Percentiles rank a stretch among this genome's conserved stretches.
Evolutionary conservation across 2,329 filamentous ascomycete species (phyloP).

Genomic region (Fusarium torreyae): DNA sequence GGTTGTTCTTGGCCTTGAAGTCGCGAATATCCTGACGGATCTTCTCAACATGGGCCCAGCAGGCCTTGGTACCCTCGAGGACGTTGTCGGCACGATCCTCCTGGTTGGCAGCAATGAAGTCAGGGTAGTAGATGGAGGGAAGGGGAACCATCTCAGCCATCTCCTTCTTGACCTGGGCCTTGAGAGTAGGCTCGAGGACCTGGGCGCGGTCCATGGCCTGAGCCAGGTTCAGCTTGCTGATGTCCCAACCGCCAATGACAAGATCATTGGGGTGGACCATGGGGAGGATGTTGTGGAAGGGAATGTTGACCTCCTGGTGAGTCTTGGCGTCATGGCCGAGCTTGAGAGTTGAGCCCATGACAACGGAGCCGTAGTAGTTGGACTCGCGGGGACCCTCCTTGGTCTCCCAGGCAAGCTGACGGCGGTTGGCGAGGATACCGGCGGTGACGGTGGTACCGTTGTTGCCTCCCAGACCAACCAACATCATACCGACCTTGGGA

Average conservation of each 20-base stretch:
- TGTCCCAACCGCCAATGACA: conserved; percentile 97
- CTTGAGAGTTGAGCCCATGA: conserved; percentile 98
- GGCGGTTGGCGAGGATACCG: conserved; percentile 96
- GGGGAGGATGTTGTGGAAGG: conserved; percentile 92
- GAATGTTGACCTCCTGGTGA: conserved; percentile 92
- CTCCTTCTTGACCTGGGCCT: conserved; percentile 91
- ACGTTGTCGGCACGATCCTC: conserved; percentile 96
- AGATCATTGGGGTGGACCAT: conserved; percentile 99
- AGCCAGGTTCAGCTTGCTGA: conserved; percentile 90
- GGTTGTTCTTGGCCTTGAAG: conserved; percentile 87
- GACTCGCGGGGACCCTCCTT: conserved; percentile 87
- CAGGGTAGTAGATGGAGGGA: conserved; percentile 97
- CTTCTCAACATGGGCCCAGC: conserved; percentile 89
- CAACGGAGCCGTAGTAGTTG: conserved; percentile 98
- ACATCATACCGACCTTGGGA: conserved; percentile 95
- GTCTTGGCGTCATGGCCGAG: conserved; percentile 90
- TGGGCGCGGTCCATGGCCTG: conserved; percentile 95
- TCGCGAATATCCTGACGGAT: conserved; percentile 94
- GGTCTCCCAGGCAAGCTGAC: conserved; percentile 89
- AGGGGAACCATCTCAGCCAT: conserved; percentile 91
- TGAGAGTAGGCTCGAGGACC: conserved; percentile 95
- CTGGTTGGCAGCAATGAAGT: conserved; percentile 99
- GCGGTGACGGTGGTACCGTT: conserved; percentile 98
- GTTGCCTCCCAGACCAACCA: conserved; percentile 98
- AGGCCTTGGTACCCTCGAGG: conserved; percentile 86